These are phyloP conservation scores for Amoebophrya sp. DNA, from an alignment of 169 alveolate genomes.

Conservation along the genomic window DNA sequence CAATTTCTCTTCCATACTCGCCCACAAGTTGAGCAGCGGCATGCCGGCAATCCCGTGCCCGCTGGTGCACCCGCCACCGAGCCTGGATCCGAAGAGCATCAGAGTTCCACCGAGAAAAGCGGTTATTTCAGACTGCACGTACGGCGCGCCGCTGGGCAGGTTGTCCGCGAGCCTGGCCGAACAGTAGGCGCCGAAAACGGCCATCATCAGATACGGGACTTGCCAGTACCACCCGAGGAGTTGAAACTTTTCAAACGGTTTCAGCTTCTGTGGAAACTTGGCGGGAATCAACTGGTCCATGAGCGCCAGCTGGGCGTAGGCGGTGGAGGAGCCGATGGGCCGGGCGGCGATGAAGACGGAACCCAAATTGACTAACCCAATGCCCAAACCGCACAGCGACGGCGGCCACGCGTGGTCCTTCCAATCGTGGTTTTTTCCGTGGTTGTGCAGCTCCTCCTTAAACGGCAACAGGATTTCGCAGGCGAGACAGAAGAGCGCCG, in stretches of 20 bases:
- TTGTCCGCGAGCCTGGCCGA: not conserved
- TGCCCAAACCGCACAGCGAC: not conserved
- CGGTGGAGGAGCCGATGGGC: not conserved
- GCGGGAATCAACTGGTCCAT: not conserved
- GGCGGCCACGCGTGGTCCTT: not conserved
- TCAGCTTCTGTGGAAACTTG: not conserved
- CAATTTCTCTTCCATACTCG: too few relatives aligned
- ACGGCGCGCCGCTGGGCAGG: not conserved
- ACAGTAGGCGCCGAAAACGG: not conserved
- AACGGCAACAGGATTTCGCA: not conserved
- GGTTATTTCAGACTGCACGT: not conserved
- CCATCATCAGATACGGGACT: not conserved
- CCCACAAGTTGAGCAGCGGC: not conserved
- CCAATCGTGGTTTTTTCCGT: not conserved
- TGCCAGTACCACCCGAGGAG: not conserved
- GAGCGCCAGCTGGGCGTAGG: not conserved
- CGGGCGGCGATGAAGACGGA: not conserved
- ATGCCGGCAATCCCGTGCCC: not conserved
- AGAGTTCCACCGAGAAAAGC: not conserved
- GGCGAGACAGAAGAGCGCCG: not conserved
- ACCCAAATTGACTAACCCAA: not conserved
- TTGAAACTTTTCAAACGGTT: not conserved
- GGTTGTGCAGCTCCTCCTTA: not conserved
- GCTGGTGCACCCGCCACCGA: not conserved
- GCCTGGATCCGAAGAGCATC: not conserved